Conservation (phyloP, 768 basidiomycete species). For the Pisolithus tinctorius region DNA sequence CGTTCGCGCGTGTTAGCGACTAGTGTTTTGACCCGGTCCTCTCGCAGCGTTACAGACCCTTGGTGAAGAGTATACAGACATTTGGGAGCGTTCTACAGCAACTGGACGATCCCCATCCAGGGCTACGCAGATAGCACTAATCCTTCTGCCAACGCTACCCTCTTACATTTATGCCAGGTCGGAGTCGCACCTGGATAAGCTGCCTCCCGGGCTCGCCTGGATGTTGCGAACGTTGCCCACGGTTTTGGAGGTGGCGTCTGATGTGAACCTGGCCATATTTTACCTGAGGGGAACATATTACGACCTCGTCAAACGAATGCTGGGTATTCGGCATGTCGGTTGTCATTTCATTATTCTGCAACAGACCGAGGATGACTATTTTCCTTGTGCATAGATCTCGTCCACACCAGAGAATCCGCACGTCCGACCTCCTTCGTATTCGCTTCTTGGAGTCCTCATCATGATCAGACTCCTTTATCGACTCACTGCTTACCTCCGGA, state of each 20-base stretch:
- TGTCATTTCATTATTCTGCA: neutral
- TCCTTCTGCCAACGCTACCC: conserved; percentile 63
- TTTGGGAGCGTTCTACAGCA: conserved; percentile 60
- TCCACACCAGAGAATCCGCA: conserved; percentile 65
- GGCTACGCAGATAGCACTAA: conserved; percentile 41
- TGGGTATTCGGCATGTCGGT: conserved; percentile 65
- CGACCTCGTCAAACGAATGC: conserved; percentile 56
- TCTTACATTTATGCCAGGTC: conserved; percentile 53
- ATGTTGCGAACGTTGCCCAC: conserved; percentile 36
- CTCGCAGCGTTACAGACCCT: conserved; percentile 66
- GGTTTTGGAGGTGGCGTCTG: conserved; percentile 49
- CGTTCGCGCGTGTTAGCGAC: conserved; percentile 6
- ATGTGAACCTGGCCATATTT: conserved; percentile 75
- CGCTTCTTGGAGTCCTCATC: conserved; percentile 74
- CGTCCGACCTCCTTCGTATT: conserved; percentile 75
- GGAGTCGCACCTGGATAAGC: conserved; percentile 32
- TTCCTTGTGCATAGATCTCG: conserved; percentile 48
- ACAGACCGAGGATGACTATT: conserved; percentile 4
- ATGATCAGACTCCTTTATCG: conserved; percentile 58
- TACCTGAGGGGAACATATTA: conserved; percentile 80
- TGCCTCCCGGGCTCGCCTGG: conserved; percentile 25
- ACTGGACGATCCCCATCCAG: conserved; percentile 37
- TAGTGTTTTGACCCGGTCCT: neutral
- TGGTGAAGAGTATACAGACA: conserved; percentile 88
- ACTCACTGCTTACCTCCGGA: conserved; percentile 40